Evolutionary conservation across 257 asterid genomes (phyloP), one percentile per base, ranked within the genome.

Genomic region (Gardenia jasminoides): DNA sequence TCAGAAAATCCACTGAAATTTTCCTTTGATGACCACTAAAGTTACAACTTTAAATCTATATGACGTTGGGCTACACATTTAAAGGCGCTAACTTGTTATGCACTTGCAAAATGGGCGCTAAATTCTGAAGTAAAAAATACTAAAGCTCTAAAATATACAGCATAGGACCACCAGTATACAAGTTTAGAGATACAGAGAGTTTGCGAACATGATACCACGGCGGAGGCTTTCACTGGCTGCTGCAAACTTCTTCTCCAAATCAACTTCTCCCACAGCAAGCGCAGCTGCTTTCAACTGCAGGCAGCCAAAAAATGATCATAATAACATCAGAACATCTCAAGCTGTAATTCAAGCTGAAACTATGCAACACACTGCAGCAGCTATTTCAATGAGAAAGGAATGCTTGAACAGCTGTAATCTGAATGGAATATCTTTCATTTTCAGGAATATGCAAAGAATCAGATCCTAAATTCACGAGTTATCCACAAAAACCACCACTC

Each of bases 201-300:
- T 95, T 44, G 99, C 98, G 87, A 95, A 95, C 98, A 93, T 95
- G 58, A 95, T 93, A 76, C 99, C 99, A 33, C 96, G 97, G 0
- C 97, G 97, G 71, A 95, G 94, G 92, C 97, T 92, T 58, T 89
- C 97, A 46, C 97, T 93, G 54, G 98, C 99, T 9, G 90, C 94
- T 43, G 80, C 83, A 79, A 95, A 92, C 82, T 93, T 95, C 70
- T 91, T 85, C 92, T 93, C 98, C 79, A 95, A 84, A 75, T 80
- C 91, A 64, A 79, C 83, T 86, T 95, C 99, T 59, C 99, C 99
- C n/a, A 91, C 98, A 1, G 98, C 99, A 70, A 87, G 90, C 36
- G 99, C 96, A 56, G 99, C 97, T 76, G 86, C 96, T 89, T 91
- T 92, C 87, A 95, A 86, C 99, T 95, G 85, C 56, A 86, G 74